These are phyloP conservation scores for Fusarium zealandicum DNA, from an alignment of 2,329 filamentous ascomycete species.

Conservation along the genomic window DNA sequence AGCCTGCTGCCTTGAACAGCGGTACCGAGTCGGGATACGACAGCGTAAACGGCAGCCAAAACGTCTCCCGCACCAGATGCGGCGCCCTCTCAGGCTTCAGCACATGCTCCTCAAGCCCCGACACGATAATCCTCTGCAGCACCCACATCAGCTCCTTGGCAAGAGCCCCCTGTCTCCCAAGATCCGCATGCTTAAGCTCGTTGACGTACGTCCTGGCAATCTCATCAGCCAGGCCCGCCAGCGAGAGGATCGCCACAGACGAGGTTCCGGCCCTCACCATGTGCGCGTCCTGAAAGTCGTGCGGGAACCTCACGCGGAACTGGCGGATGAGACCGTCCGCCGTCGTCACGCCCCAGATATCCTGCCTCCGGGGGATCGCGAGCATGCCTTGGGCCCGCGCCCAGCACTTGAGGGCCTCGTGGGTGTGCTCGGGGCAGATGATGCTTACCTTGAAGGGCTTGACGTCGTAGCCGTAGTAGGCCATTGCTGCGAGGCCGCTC, in stretches of 20 bases:
- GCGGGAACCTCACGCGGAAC: constrained; percentile 49
- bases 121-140: constrained; percentile 42
- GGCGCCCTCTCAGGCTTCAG: constrained; percentile 28
- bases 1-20: constrained; percentile 45
- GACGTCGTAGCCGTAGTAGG: constrained; percentile 51
- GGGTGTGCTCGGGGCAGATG: constrained; percentile 48
- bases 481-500: constrained; percentile 54
- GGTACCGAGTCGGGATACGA: constrained; percentile 40
- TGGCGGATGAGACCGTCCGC: constrained; percentile 40
- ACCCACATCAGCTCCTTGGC: constrained; percentile 48
- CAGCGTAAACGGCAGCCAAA: constrained; percentile 45
- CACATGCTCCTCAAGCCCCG: constrained; percentile 28
- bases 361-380: constrained; percentile 32
- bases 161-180: constrained; percentile 29
- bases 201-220: constrained; percentile 46
- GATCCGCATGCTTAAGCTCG: constrained; percentile 27
- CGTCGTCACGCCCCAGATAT: constrained; percentile 49
- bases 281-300: constrained; percentile 44
- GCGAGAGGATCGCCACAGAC: constrained; percentile 43
- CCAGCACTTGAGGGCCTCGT: constrained; percentile 52
- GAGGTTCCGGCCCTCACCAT: constrained; percentile 26
- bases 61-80: constrained; percentile 37
- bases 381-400: constrained; percentile 46
- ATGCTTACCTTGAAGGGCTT: constrained; percentile 49
- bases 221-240: constrained; percentile 46